phyloP scores from a whole-genome alignment of 805 yeast species.

The Yarrowia phangngaensis region DNA sequence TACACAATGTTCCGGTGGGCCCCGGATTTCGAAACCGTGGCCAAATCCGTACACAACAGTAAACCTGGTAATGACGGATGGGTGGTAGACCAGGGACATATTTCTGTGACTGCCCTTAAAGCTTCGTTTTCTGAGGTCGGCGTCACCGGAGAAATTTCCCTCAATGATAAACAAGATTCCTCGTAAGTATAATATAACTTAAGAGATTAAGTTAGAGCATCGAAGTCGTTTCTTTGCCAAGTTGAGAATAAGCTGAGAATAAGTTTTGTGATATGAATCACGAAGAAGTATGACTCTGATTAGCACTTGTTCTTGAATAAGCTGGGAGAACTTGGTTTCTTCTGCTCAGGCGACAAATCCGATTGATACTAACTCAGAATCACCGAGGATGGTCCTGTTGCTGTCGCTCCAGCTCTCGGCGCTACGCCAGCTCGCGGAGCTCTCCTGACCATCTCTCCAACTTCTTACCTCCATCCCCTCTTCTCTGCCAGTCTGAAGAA shows the following conservation, averaged over 20 bases:
- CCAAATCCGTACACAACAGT: constrained; percentile 47
- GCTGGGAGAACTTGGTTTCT: too few relatives aligned
- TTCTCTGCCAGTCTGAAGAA: constrained; percentile 29
- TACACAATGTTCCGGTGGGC: constrained; percentile 66
- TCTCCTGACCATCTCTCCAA: constrained; percentile 7
- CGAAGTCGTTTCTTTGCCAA: too few relatives aligned
- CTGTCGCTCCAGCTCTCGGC: too few relatives aligned
- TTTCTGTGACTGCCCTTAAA: constrained; percentile 64
- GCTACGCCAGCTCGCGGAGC: not conserved
- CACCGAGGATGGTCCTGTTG: too few relatives aligned
- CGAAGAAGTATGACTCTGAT: too few relatives aligned
- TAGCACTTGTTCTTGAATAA: too few relatives aligned
- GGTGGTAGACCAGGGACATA: constrained; percentile 58
- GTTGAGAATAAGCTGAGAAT: too few relatives aligned
- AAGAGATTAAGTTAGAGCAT: too few relatives aligned
- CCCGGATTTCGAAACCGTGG: constrained; percentile 73
- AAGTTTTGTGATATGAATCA: too few relatives aligned
- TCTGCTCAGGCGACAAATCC: too few relatives aligned
- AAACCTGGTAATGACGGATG: constrained; percentile 62
- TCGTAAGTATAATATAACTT: constrained; percentile 46
- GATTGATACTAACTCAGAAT: constrained; percentile 1
- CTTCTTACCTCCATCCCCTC: constrained; percentile 32
- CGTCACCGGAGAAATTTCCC: constrained; percentile 55
- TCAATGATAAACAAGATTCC: too few relatives aligned
- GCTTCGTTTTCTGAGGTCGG: constrained; percentile 66